Evolutionary conservation across 306 rosid genomes (phyloP), one percentile per base, ranked within the genome.

Genomic region (Abrus pulchellus): DNA sequence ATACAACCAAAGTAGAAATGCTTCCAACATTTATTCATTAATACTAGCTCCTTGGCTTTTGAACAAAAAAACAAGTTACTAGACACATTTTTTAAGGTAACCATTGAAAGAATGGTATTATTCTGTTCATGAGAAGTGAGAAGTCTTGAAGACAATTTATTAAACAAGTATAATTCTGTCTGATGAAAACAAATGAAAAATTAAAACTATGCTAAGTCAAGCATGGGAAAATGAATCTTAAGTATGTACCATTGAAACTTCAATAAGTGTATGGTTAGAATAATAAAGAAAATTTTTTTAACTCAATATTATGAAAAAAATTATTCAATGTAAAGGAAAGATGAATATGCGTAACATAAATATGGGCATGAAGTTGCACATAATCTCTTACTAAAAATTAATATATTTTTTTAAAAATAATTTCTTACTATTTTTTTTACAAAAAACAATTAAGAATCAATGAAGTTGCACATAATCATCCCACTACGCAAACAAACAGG

Each of bases 231-330:
- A 41, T 62, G 66, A 80, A 60, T 32, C 13, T 49, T 28, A 57
- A 64, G 56, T 32, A 64, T 47, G 77, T 89, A 94, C 98, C 88
- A 5, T 85, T 33, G 97, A 95, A 79, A 94, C 83, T 75, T 88
- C 87, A 20, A 92, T 70, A 69, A 94, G 94, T 72, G 72, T 75
- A 72, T 84, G 92, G 29, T 84, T 86, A 29, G 94, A 86, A 72
- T 80, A 82, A 72, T 88, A 88, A 90, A 90, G 90, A 82, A 94
- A 94, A 80, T 88, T 92, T 82, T 92, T 40, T 96, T 80, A 92
- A 83, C 83, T 88, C 84, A 94, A 85, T 20, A 20, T 20, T 20
- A 20, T 20, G 20, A 20, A 20, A 20, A 20, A 20, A 20, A 20
- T 20, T 20, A 20, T 20, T 20, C 20, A 20, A 20, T 20, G 20